A percentile compares a stretch with the other conserved stretches of the same genome.
These are phyloP conservation scores for Serpula lacrymans DNA, from an alignment of 768 basidiomycete genomes.

Conservation along the genomic window DNA sequence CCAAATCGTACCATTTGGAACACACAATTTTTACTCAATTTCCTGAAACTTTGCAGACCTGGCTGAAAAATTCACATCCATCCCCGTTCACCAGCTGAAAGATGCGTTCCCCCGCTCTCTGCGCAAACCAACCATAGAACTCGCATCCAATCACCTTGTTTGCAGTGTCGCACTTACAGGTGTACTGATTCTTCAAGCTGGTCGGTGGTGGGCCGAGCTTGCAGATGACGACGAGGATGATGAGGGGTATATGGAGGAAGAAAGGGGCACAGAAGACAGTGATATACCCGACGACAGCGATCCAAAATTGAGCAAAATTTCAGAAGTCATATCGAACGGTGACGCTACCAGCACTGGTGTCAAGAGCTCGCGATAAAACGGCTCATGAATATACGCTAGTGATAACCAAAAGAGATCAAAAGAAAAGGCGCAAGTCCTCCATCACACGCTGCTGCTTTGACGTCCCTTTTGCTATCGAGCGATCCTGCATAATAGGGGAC, in stretches of 20 bases:
- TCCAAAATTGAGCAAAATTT: slow-evolving; percentile 11
- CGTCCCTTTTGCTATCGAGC: too few relatives aligned
- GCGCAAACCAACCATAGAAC: slow-evolving; percentile 64
- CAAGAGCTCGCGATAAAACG: too few relatives aligned
- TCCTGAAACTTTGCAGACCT: slow-evolving; percentile 41
- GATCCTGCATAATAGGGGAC: too few relatives aligned
- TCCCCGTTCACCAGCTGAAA: slow-evolving; percentile 49
- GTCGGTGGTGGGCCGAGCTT: slow-evolving; percentile 81
- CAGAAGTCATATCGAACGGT: too few relatives aligned
- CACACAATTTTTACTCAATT: not conserved
- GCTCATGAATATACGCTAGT: too few relatives aligned
- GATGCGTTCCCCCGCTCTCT: slow-evolving; percentile 64
- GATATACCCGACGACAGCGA: slow-evolving; percentile 17
- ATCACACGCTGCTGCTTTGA: too few relatives aligned
- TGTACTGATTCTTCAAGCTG: slow-evolving; percentile 80
- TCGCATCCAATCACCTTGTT: slow-evolving; percentile 81
- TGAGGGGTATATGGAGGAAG: slow-evolving; percentile 27
- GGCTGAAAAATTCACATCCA: slow-evolving; percentile 51
- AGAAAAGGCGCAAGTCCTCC: too few relatives aligned
- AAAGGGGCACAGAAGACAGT: too few relatives aligned
- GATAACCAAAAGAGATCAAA: too few relatives aligned
- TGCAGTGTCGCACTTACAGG: slow-evolving; percentile 87
- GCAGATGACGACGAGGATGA: slow-evolving; percentile 61
- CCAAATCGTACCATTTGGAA: not conserved
- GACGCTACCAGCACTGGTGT: too few relatives aligned